Base-by-base conservation (phyloP, 2,329 filamentous ascomycete genomes). In the Talaromyces sp. region DNA sequence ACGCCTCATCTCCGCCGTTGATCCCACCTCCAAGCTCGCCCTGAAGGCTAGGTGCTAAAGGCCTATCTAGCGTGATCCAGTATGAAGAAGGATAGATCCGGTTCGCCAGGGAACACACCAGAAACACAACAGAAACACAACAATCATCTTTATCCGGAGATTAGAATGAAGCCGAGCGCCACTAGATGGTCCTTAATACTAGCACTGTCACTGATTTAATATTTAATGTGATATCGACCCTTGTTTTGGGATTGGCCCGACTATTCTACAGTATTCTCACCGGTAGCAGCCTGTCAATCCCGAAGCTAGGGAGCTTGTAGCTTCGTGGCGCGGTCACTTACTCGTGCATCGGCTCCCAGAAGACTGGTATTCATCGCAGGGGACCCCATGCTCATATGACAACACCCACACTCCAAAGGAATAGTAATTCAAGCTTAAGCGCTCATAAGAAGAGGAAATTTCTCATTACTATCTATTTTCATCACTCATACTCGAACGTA, bases 401-500 rank as follows among this genome's bases (percentile, higher is more conserved):
- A 39, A 39, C 24, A 8, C 37, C 52, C 48, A 52, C 8, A 47
- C n/a, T 33, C 14, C 31, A 54, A 19, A 16, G 52, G 19, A 7
- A 37, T 56, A 37, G 24, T 56, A 37, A 24, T 24, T 35, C 52
- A 35, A 13, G 31, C 10, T 54, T 54, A 54, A 22, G 50, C 50
- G n/a, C 31, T 54, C 50, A 39, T 10, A 39, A 56, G 10, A 37
- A 22, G 52, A 39, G 52, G 16, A 16, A 39, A 24, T 35, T 22
- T 43, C n/a, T 66, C 64, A 60, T 63, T 63, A 66, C 47, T 54
- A 52, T 66, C 60, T 66, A 63, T 60, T 66, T 59, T 58, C 64
- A 60, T 63, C 39, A 63, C 54, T 66, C 45, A 39, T 66, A 60
- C 33, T 60, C 54, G 45, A 43, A 39, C 47, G 22, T 48, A 50